Percentiles rank a stretch among this genome's conserved stretches.
Conservation (phyloP, 306 rosid species). For the Carpinus viminea region DNA sequence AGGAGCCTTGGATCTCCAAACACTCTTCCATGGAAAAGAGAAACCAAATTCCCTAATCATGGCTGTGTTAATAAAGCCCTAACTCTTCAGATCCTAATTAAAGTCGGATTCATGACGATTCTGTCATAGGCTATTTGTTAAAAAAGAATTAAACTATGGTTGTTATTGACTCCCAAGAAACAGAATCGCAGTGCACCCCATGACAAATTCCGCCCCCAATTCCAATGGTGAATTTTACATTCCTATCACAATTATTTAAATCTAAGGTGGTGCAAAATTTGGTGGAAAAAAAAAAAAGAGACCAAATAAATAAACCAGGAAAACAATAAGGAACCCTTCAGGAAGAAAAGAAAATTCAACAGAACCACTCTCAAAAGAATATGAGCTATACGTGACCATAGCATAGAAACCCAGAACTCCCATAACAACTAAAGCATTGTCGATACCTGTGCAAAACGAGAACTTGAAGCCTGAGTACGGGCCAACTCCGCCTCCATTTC, state of each 20-base stretch:
- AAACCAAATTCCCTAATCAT: neutral
- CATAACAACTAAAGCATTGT: neutral
- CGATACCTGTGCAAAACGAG: constrained; percentile 72
- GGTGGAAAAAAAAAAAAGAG: neutral
- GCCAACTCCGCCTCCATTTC: constrained; percentile 71
- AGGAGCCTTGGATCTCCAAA: too few species aligned
- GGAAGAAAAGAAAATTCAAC: neutral
- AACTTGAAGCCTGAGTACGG: constrained; percentile 57
- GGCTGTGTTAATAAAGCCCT: neutral
- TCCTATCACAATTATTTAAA: too few species aligned
- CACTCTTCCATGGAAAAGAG: too few species aligned
- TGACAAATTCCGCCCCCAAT: neutral
- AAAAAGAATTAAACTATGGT: neutral
- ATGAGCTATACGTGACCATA: neutral
- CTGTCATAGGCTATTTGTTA: neutral
- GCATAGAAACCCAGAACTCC: neutral
- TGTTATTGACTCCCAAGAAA: neutral
- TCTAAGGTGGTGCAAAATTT: neutral
- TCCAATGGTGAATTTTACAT: neutral
- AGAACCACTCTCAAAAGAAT: neutral
- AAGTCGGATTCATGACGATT: neutral
- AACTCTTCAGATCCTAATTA: neutral
- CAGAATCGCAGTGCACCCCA: neutral
- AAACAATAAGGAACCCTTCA: neutral
- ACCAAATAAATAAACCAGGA: neutral